phyloP scores from a whole-genome alignment of 2,329 filamentous ascomycete species.

The Plectosphaerella plurivora region DNA sequence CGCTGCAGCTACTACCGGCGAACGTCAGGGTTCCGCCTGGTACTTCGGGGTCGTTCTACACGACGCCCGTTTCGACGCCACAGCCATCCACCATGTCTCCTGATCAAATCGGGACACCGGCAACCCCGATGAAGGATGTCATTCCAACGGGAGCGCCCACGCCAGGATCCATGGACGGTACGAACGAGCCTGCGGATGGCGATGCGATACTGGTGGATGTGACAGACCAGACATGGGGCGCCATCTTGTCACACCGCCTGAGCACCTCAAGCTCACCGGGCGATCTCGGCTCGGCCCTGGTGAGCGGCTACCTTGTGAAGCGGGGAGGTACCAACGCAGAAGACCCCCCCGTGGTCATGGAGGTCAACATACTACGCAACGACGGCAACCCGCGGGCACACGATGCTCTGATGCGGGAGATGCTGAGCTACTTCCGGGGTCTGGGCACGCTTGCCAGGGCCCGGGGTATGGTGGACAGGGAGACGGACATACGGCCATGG shows the following conservation, averaged over 20 bases:
- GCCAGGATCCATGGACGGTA: constrained; percentile 37
- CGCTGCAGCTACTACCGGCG: constrained; percentile 58
- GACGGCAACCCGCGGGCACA: constrained; percentile 49
- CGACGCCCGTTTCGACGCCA: constrained; percentile 66
- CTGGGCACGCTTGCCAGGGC: constrained; percentile 65
- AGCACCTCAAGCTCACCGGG: constrained; percentile 53
- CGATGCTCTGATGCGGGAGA: constrained; percentile 65
- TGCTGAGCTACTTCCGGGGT: constrained; percentile 64
- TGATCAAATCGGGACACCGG: constrained; percentile 49
- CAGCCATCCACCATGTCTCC: constrained; percentile 54
- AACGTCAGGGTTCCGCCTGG: constrained; percentile 42
- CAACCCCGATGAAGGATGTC: constrained; percentile 39
- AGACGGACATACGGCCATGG: constrained; percentile 67
- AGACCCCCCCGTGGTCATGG: constrained; percentile 56
- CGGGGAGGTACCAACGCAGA: constrained; percentile 50
- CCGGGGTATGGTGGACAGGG: constrained; percentile 55
- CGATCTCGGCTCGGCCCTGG: constrained; percentile 52
- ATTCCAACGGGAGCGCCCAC: constrained; percentile 35
- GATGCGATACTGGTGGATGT: constrained; percentile 69
- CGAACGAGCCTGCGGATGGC: constrained; percentile 41
- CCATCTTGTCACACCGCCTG: constrained; percentile 63
- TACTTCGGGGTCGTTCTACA: constrained; percentile 41
- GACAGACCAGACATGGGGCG: constrained; percentile 72
- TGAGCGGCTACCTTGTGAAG: constrained; percentile 64
- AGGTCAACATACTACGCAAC: constrained; percentile 59